Base-by-base conservation (phyloP, 2,329 filamentous ascomycete genomes). In the Ceratocystis albifundus region DNA sequence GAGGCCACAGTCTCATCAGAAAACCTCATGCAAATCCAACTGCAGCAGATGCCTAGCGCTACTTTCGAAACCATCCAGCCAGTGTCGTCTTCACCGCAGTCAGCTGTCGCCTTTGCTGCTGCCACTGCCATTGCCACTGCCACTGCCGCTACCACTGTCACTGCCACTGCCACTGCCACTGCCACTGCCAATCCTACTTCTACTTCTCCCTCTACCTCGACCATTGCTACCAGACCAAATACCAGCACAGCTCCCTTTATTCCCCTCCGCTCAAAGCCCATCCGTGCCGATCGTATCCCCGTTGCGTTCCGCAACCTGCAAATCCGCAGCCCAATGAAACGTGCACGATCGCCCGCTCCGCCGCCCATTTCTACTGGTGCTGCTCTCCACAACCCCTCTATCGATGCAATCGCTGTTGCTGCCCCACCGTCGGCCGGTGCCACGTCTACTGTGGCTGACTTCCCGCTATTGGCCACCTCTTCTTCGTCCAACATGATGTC, bases 251-350 rank as follows among this genome's bases (percentile, higher is more conserved):
- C 65, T 25, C 32, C 59, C 17, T 41, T 62, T 10, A 44, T 67
- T 63, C 63, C 57, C 57, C 46, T 67, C 53, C 65, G 65, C 50
- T n/a, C 68, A 41, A 68, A 57, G 62, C 66, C 57, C 55, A 36
- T 59, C 36, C 62, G 55, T 64, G 66, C 68, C 46, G 67, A 69
- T 53, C 68, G 70, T 64, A 66, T 69, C 59, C 65, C 69, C 12
- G 74, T 76, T 20, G 73, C 79, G 50, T 80, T 82, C 63, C 76
- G 77, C 50, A 75, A 74, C 68, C 74, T 81, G 67, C 76, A 78
- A 64, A 74, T 81, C 64, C 76, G 77, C 65, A 73, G 75, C 65
- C 75, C 78, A 28, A 74, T 76, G 65, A 82, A 82, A 73, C 78
- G 80, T 71, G 77, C 78, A 67, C 76, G 77, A 64, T 80, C 80